Evolutionary conservation across 2,329 filamentous ascomycete genomes (phyloP), one percentile per base, ranked within the genome.

Genomic region (Emericellopsis atlantica): DNA sequence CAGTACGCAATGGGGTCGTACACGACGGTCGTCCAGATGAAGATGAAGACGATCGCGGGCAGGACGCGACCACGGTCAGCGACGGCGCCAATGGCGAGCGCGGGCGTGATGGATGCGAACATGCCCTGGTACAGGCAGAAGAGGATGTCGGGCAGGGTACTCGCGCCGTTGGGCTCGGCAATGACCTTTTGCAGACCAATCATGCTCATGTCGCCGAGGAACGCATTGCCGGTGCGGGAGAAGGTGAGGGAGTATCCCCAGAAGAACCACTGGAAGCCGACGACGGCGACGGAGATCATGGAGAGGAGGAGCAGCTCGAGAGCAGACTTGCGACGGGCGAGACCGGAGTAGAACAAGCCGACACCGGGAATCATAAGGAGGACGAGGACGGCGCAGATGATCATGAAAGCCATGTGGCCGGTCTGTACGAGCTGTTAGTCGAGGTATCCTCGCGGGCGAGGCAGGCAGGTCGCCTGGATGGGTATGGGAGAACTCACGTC

Each of bases 191-290:
- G 83, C 51, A 93, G 74, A 29, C 85, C 88, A 52, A 94, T 81
- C 70, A 93, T 89, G 49, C 75, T 69, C 37, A 94, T 70, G 48
- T 88, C 75, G 36, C 87, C 87, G 45, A 94, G 81, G 66, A 79
- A 94, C 48, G 70, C 70, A 50, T 81, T 83, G 43, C 84, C 84
- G 18, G 76, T 76, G 60, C 88, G 84, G 6, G 84, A 88, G 62
- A 93, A 94, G 46, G 85, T 74, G 40, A 94, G 67, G 10, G 84
- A 90, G 61, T 90, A 94, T 37, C 87, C 87, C 87, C 87, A 94
- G 69, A 94, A 90, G 69, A 93, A 94, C 87, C 88, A 95, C 57
- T 94, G 86, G 64, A 94, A 93, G 39, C 79, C 81, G 45, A 88
- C 77, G 48, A 93, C 77, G 10, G 77, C 84, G 4, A 82, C 76